Evolutionary conservation across 2,329 filamentous ascomycete species (phyloP), one percentile per base, ranked within the genome.

Genomic region (Madurella mycetomatis): DNA sequence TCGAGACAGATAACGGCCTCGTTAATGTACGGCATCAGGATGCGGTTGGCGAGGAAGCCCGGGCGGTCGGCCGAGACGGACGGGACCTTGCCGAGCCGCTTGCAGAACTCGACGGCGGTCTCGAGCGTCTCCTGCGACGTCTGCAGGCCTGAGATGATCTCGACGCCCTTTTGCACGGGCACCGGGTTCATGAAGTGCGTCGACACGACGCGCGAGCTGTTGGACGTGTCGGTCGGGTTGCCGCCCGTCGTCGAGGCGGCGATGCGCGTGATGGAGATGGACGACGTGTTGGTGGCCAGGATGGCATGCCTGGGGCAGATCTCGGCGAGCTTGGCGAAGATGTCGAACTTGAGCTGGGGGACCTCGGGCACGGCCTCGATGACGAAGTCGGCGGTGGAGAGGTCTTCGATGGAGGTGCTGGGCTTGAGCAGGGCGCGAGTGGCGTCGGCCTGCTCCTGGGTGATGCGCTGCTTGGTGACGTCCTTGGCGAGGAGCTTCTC

Each of bases 131-230:
- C 81, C 62, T 84, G 76, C 55, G 89, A 94, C 2, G 94, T 99
- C 72, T 99, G 94, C 31, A 99, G 78, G 31, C 91, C 94, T 49
- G 88, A 86, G 69, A 99, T 97, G 66, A 99, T 96, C 74, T 99
- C 94, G 5, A 99, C 94, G 49, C 94, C 94, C 73, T 96, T 96
- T 69, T 97, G 94, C 32, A 99, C 76, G 2, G 94, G 94, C 0
- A 99, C 94, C 0, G 94, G 94, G 77, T 99, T 99, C 94, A 99
- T 99, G 74, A 99, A 99, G 72, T 99, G 94, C 15, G 94, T 97
- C 49, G 90, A 90, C 52, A 99, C 84, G 9, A 99, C 94, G 46
- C 94, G 87, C 5, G 90, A 92, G 42, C 90, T 87, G 41, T 86
- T 88, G 42, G 85, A 86, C 19, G 89, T 85, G 66, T 96, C 88